Conservation (phyloP, 2,329 filamentous ascomycete genomes). For the Pseudocercospora fuligena region DNA sequence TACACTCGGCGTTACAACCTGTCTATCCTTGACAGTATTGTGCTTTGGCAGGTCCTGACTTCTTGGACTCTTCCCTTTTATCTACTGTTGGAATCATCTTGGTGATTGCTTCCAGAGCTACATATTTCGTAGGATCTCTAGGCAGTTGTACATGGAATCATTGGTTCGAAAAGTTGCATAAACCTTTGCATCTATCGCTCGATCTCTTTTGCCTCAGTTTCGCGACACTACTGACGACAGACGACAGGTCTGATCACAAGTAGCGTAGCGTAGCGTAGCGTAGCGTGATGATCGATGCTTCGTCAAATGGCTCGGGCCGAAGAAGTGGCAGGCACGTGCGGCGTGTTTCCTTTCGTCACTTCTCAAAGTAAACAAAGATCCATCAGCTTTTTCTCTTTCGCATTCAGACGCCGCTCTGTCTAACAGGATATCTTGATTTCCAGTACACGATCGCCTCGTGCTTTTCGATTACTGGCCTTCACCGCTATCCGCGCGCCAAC, state of each 20-base stretch:
- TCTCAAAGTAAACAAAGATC: not conserved
- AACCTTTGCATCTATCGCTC: not conserved
- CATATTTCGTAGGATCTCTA: slow-evolving; percentile 10
- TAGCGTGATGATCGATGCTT: not conserved
- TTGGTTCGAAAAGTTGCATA: slow-evolving; percentile 5
- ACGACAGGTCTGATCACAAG: not conserved
- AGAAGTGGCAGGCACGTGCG: not conserved
- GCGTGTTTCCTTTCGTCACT: not conserved
- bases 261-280: no score
- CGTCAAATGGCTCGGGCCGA: not conserved
- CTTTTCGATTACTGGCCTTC: not conserved
- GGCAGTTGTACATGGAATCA: slow-evolving; percentile 9
- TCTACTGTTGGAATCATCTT: not conserved
- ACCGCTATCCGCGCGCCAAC: not conserved
- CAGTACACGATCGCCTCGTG: not conserved
- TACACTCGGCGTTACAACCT: not conserved
- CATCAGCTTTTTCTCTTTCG: not conserved
- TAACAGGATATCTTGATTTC: not conserved
- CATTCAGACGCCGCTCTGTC: not conserved
- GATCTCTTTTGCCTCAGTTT: not conserved
- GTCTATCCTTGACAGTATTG: slow-evolving; percentile 8
- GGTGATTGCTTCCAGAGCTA: slow-evolving; percentile 5
- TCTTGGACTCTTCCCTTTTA: not conserved
- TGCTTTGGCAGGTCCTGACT: not conserved
- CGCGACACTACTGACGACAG: not conserved